Evolutionary conservation across 2,329 filamentous ascomycete genomes (phyloP).

Genomic region (Nemania diffusa): DNA sequence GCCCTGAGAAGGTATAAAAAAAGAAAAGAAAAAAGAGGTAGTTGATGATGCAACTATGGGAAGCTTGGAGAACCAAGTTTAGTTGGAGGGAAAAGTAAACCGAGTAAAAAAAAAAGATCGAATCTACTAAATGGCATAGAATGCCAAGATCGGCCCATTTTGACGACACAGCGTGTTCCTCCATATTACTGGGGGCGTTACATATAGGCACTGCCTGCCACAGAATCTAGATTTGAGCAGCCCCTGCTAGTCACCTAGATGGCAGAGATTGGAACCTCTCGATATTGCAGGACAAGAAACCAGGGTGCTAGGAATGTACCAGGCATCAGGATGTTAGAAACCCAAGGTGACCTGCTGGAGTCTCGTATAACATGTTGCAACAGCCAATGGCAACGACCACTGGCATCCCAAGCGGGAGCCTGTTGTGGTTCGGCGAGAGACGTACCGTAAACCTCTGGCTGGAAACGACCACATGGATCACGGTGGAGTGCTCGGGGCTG

Average conservation of each 20-base stretch:
- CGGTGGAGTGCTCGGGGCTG: neutral
- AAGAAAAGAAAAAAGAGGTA: too few relatives aligned
- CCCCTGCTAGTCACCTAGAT: constrained; percentile 23
- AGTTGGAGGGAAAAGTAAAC: constrained; percentile 39
- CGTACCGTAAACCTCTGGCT: constrained; percentile 11
- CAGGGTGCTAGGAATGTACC: neutral
- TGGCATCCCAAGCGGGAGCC: neutral
- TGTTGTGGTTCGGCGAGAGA: constrained; percentile 14
- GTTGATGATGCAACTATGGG: constrained; percentile 31
- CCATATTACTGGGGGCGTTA: constrained; percentile 23
- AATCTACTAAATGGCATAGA: constrained; percentile 5
- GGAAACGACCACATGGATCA: constrained; percentile 10
- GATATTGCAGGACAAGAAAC: neutral
- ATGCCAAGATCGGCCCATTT: constrained; percentile 17
- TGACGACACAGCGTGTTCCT: constrained; percentile 33
- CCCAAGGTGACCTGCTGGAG: neutral
- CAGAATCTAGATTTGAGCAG: constrained; percentile 17
- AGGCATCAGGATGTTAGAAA: constrained; percentile 13
- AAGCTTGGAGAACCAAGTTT: constrained; percentile 37
- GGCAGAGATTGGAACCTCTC: neutral
- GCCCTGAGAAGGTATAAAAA: constrained; percentile 41
- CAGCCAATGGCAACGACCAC: neutral
- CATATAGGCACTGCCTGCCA: constrained; percentile 26
- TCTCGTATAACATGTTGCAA: neutral
- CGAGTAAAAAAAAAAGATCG: constrained; percentile 26